A percentile compares a stretch with the other conserved stretches of the same genome.
Evolutionary conservation across 257 asterid species (phyloP).

Genomic region (Asclepias syriaca): DNA sequence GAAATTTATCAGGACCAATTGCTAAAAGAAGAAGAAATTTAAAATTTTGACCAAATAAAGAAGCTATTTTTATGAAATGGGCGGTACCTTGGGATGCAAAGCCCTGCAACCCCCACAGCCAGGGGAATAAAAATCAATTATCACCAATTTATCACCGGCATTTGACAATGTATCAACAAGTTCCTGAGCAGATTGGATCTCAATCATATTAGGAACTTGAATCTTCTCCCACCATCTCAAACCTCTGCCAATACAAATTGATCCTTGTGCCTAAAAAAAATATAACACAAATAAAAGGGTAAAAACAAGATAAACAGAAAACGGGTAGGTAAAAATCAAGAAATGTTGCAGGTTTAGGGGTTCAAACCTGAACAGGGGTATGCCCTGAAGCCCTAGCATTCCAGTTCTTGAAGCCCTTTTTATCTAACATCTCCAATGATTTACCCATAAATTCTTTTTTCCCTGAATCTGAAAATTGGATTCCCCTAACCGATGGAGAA

Average conservation of each 20-base stretch:
- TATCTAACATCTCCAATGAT: constrained; percentile 36
- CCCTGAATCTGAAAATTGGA: constrained; percentile 45
- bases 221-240: constrained; percentile 90
- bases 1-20: neutral
- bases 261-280: constrained; percentile 56
- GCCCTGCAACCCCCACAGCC: constrained; percentile 97
- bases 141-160: constrained; percentile 79
- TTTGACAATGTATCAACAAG: constrained; percentile 51
- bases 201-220: constrained; percentile 72
- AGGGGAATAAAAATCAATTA: constrained; percentile 84
- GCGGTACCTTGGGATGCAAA: constrained; percentile 77
- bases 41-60: neutral
- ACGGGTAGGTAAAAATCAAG: neutral
- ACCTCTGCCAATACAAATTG: constrained; percentile 41
- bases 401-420: constrained; percentile 24
- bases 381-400: constrained; percentile 32
- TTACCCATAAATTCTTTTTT: constrained; percentile 43
- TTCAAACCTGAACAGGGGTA: constrained; percentile 51
- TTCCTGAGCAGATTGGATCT: constrained; percentile 65
- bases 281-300: neutral
- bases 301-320: neutral
- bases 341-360: too few species aligned
- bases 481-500: constrained; percentile 32
- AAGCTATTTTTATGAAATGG: neutral
- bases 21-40: neutral